A percentile compares a stretch with the other conserved stretches of the same genome.
Evolutionary conservation across 148 eudicot genomes (phyloP).

Genomic region (Camellia sinensis): DNA sequence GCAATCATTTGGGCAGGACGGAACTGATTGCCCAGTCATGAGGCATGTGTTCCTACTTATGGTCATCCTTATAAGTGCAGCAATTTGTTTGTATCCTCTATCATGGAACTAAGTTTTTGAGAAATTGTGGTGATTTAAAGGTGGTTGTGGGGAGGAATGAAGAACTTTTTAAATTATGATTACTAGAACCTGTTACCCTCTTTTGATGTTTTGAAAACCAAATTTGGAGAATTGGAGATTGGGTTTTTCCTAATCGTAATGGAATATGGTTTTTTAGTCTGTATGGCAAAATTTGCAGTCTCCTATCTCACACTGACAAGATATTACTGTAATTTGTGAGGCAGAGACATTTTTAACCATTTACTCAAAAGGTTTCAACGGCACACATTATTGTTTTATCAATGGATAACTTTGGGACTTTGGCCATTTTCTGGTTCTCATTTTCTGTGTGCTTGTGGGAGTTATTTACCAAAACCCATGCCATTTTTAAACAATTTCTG

Average conservation of each 20-base stretch:
- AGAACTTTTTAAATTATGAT: background rate
- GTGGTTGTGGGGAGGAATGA: background rate
- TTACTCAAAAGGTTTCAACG: background rate
- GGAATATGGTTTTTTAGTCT: background rate
- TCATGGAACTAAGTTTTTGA: background rate
- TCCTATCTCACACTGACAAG: background rate
- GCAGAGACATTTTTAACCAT: background rate
- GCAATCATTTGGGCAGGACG: background rate
- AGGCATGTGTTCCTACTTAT: background rate
- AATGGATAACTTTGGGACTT: background rate
- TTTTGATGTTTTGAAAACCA: background rate
- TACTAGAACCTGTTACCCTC: background rate
- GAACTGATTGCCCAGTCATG: background rate
- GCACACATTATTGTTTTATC: background rate
- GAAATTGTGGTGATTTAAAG: background rate
- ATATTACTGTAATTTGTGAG: background rate
- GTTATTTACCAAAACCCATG: no score
- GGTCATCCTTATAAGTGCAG: background rate
- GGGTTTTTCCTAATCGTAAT: no score
- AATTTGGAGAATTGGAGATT: background rate
- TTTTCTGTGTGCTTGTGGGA: no score
- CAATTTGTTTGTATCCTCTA: background rate
- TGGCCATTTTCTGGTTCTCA: background rate
- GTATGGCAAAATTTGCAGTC: background rate
- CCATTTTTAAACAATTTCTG: no score